Conservation (phyloP, 225 moss, liverwort and hornwort genomes). For the Anthoceros angustus region DNA sequence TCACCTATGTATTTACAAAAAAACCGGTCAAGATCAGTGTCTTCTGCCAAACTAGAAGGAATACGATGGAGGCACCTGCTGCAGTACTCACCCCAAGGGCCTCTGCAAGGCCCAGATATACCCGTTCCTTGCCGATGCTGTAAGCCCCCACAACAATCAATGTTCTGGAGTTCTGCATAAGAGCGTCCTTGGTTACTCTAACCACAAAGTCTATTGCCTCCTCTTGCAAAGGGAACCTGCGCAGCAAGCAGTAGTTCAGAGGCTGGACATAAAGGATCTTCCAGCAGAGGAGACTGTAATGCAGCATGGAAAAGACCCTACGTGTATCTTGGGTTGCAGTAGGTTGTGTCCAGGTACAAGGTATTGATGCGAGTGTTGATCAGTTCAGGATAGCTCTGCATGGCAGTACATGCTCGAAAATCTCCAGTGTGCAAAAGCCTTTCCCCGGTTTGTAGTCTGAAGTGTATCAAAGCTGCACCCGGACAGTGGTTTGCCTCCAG, state of each 20-base stretch:
- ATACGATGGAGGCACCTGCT: not conserved
- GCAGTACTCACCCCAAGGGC: slow-evolving; percentile 35
- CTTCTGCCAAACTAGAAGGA: not conserved
- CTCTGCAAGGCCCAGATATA: slow-evolving; percentile 77
- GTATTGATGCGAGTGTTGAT: slow-evolving; percentile 43
- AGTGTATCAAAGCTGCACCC: slow-evolving; percentile 74
- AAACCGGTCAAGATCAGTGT: too few relatives aligned
- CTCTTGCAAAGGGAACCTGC: too few relatives aligned
- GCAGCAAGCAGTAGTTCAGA: too few relatives aligned
- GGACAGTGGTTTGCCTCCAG: slow-evolving; percentile 95
- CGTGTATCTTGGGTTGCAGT: slow-evolving; percentile 84
- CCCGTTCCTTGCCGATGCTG: slow-evolving; percentile 92
- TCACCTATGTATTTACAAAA: not conserved
- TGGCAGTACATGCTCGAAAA: slow-evolving; percentile 78
- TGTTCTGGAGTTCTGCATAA: slow-evolving; percentile 53
- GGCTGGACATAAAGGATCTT: too few relatives aligned
- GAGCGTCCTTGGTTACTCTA: slow-evolving; percentile 27
- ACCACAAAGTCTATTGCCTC: slow-evolving; percentile 33
- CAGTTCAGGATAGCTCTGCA: slow-evolving; percentile 80
- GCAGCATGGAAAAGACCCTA: slow-evolving; percentile 8
- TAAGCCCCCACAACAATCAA: slow-evolving; percentile 86
- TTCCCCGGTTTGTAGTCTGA: slow-evolving; percentile 43
- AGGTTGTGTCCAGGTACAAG: slow-evolving; percentile 71
- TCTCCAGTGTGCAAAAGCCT: slow-evolving; percentile 82
- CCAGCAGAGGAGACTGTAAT: too few relatives aligned